Base-by-base conservation (phyloP, 1,139 yeast genomes). In the Kodamaea sp. region DNA sequence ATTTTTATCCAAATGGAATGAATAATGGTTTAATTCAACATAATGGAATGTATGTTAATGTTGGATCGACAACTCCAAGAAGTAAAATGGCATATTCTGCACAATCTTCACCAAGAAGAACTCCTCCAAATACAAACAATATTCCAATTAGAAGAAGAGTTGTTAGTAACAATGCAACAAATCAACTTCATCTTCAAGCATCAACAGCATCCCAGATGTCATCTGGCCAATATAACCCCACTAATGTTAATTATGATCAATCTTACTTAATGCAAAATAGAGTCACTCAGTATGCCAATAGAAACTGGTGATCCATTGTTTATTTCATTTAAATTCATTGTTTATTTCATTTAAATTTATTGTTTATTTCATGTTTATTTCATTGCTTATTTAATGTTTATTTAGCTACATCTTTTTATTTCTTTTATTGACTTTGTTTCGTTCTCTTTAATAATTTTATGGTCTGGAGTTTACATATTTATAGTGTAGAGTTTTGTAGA, bases 51-150 rank as follows among this genome's bases (percentile, higher is more conserved):
- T 35, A 25, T 10, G 33, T 11, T 7, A 33, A 34, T 29, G 45
- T 41, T 8, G 29, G 29, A 3, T 34, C 39, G 1, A 34, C 39
- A 8, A 52, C 57, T 11, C 53, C 56, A 8, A 50, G 53, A 34
- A 26, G 41, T 6, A 41, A 55, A 28, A 43, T 46, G 47, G 47
- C 53, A 5, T 51, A 46, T 34, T 30, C 38, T 38, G 37, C 41
- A 28, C 49, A 37, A 23, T 27, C 37, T 10, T 52, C 56, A 2
- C 56, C 55, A 5, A 50, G 51, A 36, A 45, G 49, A 36, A 42
- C 49, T 5, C 49, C 49, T 8, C 48, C 50, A 6, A 47, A 45
- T 27, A 36, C 45, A 5, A 41, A 38, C 28, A 34, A 24, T 25
- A 24, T 37, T 33, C 41, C 42, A 5, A 31, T 39, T 11, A 31